Evolutionary conservation across 2,329 filamentous ascomycete genomes (phyloP).

Genomic region (Trichophyton equinum): DNA sequence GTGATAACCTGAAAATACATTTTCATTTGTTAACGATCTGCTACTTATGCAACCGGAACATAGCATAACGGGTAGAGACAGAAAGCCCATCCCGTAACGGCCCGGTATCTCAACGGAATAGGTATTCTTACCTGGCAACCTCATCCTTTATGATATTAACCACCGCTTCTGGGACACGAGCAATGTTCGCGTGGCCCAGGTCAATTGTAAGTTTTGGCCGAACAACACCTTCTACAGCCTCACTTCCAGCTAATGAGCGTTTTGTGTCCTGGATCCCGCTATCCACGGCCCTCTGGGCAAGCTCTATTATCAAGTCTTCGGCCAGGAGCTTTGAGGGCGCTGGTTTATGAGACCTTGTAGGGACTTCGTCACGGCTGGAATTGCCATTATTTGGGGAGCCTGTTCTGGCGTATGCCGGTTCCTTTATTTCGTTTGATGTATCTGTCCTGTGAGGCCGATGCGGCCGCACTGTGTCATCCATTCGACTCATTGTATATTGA

Average conservation of each 20-base stretch:
- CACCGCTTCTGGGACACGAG: constrained; percentile 37
- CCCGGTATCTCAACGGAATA: not conserved
- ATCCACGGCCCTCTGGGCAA: constrained; percentile 35
- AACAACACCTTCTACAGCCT: constrained; percentile 34
- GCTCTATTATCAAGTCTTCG: constrained; percentile 35
- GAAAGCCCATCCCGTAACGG: not conserved
- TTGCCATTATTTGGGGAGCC: constrained; percentile 20
- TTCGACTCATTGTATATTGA: constrained; percentile 26
- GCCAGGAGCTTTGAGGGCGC: constrained; percentile 22
- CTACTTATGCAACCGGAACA: not conserved
- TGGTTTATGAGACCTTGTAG: constrained; percentile 18
- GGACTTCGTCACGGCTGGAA: constrained; percentile 21
- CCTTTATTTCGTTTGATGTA: constrained; percentile 23
- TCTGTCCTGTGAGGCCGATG: constrained; percentile 23
- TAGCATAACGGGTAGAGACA: not conserved
- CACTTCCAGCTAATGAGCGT: constrained; percentile 35
- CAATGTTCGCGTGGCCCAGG: constrained; percentile 38
- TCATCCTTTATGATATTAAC: constrained; percentile 42
- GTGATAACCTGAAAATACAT: constrained; percentile 30
- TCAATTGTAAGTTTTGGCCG: constrained; percentile 41
- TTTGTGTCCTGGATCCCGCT: constrained; percentile 37
- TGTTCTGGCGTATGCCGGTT: constrained; percentile 18
- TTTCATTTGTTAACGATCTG: not conserved
- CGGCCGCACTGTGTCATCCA: constrained; percentile 27
- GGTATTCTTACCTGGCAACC: constrained; percentile 35